A percentile compares a stretch with the other conserved stretches of the same genome.
These are phyloP conservation scores for Dendrocalamus latiflorus DNA, from an alignment of 202 grass and related monocot species.

Conservation along the genomic window DNA sequence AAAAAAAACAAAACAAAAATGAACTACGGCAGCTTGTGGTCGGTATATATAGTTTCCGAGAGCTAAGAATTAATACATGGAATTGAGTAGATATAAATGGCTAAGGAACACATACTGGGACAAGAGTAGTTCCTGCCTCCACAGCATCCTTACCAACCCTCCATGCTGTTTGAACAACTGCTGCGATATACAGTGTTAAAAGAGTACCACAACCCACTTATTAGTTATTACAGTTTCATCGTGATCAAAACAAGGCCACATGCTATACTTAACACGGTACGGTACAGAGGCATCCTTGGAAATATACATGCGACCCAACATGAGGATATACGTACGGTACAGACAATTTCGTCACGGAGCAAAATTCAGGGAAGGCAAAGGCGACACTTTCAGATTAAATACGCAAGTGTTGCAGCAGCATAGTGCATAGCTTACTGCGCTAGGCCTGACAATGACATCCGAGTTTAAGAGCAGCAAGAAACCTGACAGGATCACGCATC, in stretches of 20 bases:
- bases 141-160: slow-evolving; percentile 47
- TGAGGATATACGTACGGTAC: background rate
- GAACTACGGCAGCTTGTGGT: background rate
- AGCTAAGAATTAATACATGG: background rate
- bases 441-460: background rate
- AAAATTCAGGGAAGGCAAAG: background rate
- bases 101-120: slow-evolving; percentile 59
- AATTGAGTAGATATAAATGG: background rate
- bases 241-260: background rate
- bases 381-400: background rate
- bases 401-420: no score
- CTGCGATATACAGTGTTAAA: background rate
- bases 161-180: slow-evolving; percentile 67
- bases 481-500: background rate
- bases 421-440: background rate
- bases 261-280: background rate
- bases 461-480: background rate
- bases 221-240: background rate
- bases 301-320: background rate
- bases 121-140: slow-evolving; percentile 59
- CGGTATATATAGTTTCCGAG: background rate
- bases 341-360: background rate
- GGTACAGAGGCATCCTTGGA: no score
- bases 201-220: no score
- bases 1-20: background rate